Conservation (phyloP, 192 early-diverging fungal species). For the Mortierella alpina region DNA sequence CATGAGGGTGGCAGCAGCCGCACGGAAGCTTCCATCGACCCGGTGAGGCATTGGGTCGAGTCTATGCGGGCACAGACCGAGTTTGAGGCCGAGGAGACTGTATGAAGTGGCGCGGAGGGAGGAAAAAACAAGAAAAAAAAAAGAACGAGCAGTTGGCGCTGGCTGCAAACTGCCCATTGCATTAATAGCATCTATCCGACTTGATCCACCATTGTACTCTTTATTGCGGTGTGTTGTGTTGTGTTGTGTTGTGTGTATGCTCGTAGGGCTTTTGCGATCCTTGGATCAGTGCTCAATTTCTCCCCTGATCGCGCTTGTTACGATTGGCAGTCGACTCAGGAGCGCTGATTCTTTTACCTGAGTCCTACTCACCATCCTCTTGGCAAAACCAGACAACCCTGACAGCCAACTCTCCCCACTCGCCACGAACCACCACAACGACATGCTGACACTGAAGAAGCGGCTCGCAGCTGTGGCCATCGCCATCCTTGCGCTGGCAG, state of each 20-base stretch:
- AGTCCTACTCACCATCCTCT: too few relatives aligned
- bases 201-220: too few relatives aligned
- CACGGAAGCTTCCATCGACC: constrained; percentile 6
- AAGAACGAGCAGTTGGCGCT: not conserved
- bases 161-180: too few relatives aligned
- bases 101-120: not conserved
- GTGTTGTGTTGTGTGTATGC: too few relatives aligned
- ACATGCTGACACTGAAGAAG: constrained; percentile 22
- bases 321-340: too few relatives aligned
- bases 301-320: too few relatives aligned
- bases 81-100: constrained; percentile 21
- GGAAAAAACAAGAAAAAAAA: too few relatives aligned
- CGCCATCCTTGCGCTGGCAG: constrained; percentile 10
- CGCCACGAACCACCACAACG: not conserved
- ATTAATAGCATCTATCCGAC: too few relatives aligned
- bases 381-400: not conserved
- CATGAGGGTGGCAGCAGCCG: constrained; percentile 13
- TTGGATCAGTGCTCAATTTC: too few relatives aligned
- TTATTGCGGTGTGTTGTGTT: too few relatives aligned
- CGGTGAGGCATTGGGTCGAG: constrained; percentile 46
- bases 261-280: too few relatives aligned
- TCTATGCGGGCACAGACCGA: constrained; percentile 39
- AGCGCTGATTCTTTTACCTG: too few relatives aligned
- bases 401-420: not conserved
- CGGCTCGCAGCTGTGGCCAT: constrained; percentile 10